Evolutionary conservation across 768 basidiomycete species (phyloP).

Genomic region (Melanogaster broomeanus): DNA sequence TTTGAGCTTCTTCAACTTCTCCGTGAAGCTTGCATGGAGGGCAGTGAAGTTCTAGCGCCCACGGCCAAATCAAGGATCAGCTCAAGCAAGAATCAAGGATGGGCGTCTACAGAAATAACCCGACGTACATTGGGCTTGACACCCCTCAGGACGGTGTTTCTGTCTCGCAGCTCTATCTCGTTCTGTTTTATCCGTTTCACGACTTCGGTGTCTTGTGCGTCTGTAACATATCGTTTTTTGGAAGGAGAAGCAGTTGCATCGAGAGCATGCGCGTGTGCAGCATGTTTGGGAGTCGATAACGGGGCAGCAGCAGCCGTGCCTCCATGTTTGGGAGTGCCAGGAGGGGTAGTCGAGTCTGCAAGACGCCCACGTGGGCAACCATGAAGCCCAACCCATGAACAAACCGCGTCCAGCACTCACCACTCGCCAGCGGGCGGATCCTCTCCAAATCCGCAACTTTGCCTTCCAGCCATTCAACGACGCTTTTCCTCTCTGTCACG

Average conservation of each 20-base stretch:
- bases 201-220: slow-evolving; percentile 74
- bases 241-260: slow-evolving; percentile 45
- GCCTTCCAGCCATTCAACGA: slow-evolving; percentile 85
- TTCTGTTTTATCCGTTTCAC: slow-evolving; percentile 80
- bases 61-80: neutral
- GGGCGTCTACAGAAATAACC: neutral
- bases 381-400: neutral
- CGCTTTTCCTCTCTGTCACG: slow-evolving; percentile 82
- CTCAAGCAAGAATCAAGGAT: neutral
- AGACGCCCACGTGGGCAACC: neutral
- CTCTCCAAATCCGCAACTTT: slow-evolving; percentile 31
- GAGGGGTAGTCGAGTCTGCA: slow-evolving; percentile 59
- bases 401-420: slow-evolving; percentile 8
- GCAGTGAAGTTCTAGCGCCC: slow-evolving; percentile 77
- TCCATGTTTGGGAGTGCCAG: slow-evolving; percentile 48
- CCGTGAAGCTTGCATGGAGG: slow-evolving; percentile 63
- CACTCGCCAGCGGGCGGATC: slow-evolving; percentile 23
- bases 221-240: slow-evolving; percentile 80
- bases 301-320: slow-evolving; percentile 13
- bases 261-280: slow-evolving; percentile 25
- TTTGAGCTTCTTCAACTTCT: slow-evolving; percentile 78
- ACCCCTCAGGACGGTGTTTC: slow-evolving; percentile 82
- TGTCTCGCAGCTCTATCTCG: slow-evolving; percentile 80
- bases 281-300: slow-evolving; percentile 25
- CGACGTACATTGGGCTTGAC: slow-evolving; percentile 81